Evolutionary conservation across 2,329 filamentous ascomycete species (phyloP).

Genomic region (Talaromyces albobiverticillius): DNA sequence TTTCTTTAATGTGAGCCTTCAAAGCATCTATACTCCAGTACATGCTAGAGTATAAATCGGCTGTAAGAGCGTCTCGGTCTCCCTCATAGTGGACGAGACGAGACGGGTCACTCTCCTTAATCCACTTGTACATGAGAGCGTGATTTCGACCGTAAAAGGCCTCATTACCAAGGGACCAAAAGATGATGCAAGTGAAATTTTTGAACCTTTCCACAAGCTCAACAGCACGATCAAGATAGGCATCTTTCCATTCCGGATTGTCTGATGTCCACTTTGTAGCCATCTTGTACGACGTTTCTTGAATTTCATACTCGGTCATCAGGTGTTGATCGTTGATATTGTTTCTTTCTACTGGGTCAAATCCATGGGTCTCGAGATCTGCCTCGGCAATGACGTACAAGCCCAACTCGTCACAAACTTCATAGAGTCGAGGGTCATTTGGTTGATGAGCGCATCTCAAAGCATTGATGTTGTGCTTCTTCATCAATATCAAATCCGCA

Average conservation of each 20-base stretch:
- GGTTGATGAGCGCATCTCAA: constrained; percentile 68
- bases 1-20: constrained; percentile 42
- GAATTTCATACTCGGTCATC: constrained; percentile 60
- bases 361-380: constrained; percentile 37
- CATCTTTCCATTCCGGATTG: constrained; percentile 45
- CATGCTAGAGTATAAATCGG: constrained; percentile 70
- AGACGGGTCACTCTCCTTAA: constrained; percentile 55
- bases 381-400: constrained; percentile 38
- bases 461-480: constrained; percentile 68
- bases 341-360: constrained; percentile 39
- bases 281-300: constrained; percentile 45
- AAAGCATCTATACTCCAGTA: constrained; percentile 58
- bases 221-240: constrained; percentile 65
- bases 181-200: constrained; percentile 65
- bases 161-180: constrained; percentile 73
- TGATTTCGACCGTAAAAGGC: constrained; percentile 70
- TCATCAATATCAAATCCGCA: constrained; percentile 65
- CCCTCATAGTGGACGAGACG: constrained; percentile 66
- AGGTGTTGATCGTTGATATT: constrained; percentile 54
- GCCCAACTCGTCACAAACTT: constrained; percentile 34
- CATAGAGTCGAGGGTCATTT: constrained; percentile 34
- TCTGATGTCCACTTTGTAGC: constrained; percentile 29
- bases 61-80: constrained; percentile 56
- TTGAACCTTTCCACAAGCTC: constrained; percentile 67
- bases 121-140: constrained; percentile 64